Conservation (phyloP, 2,329 filamentous ascomycete species). For the Nemania abortiva region DNA sequence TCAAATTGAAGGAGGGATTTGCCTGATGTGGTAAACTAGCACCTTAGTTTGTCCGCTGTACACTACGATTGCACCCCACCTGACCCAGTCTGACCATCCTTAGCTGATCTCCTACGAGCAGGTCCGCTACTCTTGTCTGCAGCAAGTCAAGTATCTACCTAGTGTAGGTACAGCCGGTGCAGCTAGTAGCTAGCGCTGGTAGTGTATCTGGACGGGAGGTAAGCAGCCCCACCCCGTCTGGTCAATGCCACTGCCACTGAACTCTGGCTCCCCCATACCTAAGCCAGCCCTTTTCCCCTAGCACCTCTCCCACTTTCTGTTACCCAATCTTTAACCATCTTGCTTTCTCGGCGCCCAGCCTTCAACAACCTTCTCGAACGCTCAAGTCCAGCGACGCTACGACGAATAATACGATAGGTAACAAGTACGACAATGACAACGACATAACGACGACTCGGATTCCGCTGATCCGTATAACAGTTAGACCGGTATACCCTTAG, state of each 20-base stretch:
- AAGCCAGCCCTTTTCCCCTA: constrained; percentile 30
- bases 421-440: constrained; percentile 5
- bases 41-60: neutral
- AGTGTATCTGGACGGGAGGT: constrained; percentile 4
- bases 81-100: constrained; percentile 19
- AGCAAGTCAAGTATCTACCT: neutral
- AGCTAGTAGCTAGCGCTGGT: neutral
- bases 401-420: constrained; percentile 20
- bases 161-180: neutral
- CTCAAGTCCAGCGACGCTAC: constrained; percentile 35
- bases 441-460: constrained; percentile 1
- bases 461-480: neutral
- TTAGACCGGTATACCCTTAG: neutral
- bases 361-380: constrained; percentile 47
- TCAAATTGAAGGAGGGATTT: neutral
- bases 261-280: constrained; percentile 26
- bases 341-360: constrained; percentile 58
- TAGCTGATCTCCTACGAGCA: constrained; percentile 1
- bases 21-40: neutral
- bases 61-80: neutral
- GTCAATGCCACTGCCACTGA: constrained; percentile 24
- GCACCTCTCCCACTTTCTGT: constrained; percentile 35
- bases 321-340: constrained; percentile 43
- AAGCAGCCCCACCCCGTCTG: constrained; percentile 28
- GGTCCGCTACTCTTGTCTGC: constrained; percentile 3